These are phyloP conservation scores for Lunularia cruciata DNA, from an alignment of 225 moss, liverwort and hornwort species.

Conservation along the genomic window DNA sequence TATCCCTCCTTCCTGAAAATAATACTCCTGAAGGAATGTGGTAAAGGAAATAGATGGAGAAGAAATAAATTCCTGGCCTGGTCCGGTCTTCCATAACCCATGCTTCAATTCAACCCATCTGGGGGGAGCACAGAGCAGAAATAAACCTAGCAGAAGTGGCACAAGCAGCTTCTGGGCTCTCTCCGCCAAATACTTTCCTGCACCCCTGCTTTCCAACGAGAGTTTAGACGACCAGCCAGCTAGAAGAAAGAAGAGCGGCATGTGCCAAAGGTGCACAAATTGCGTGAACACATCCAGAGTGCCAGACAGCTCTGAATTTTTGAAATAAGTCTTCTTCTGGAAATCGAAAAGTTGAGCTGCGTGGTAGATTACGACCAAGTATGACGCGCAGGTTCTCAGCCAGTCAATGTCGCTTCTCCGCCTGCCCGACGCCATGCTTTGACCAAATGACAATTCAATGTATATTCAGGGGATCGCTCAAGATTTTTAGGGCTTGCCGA, in stretches of 20 bases:
- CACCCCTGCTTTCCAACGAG: constrained; percentile 31
- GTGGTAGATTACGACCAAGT: constrained; percentile 41
- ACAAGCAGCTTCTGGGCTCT: constrained; percentile 31
- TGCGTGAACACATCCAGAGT: constrained; percentile 32
- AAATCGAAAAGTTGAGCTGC: constrained; percentile 43
- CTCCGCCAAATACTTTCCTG: constrained; percentile 25
- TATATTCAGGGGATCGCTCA: too few species aligned
- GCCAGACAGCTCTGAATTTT: constrained; percentile 34
- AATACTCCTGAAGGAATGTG: constrained; percentile 32
- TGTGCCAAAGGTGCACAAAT: constrained; percentile 49
- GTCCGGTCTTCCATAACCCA: constrained; percentile 24
- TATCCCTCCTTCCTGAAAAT: constrained; percentile 28
- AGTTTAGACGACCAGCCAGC: constrained; percentile 41
- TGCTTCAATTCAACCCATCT: constrained; percentile 43
- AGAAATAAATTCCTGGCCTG: constrained; percentile 16
- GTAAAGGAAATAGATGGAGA: constrained; percentile 32
- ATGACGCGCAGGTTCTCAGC: constrained; percentile 42
- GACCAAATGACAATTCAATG: too few species aligned
- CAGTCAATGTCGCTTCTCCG: constrained; percentile 45
- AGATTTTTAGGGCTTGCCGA: too few species aligned
- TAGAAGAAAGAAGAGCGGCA: constrained; percentile 50
- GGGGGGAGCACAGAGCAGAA: constrained; percentile 33
- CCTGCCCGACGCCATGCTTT: background rate
- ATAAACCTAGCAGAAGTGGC: constrained; percentile 39
- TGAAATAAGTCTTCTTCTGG: constrained; percentile 36